Conservation (phyloP, 176 grass and related monocot species). For the Alloteropsis semialata region DNA sequence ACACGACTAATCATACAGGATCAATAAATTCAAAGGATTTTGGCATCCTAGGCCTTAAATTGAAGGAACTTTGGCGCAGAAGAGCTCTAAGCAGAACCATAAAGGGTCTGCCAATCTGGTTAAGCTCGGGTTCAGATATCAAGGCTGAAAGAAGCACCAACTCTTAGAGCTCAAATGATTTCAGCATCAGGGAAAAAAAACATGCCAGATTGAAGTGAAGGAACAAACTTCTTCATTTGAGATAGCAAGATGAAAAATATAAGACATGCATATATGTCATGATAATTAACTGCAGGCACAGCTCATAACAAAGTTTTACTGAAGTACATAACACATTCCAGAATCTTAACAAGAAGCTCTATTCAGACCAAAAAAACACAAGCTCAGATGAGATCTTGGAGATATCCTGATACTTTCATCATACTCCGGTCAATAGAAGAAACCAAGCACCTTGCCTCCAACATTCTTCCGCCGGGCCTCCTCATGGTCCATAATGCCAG, state of each 20-base stretch:
- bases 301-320: background rate
- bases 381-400: background rate
- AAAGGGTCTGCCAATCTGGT: background rate
- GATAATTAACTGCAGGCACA: background rate
- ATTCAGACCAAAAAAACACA: conserved; percentile 5
- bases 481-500: conserved; percentile 80
- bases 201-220: background rate
- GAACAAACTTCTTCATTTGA: background rate
- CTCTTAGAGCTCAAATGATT: background rate
- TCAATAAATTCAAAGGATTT: background rate
- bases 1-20: no score
- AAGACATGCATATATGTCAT: background rate
- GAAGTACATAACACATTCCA: background rate
- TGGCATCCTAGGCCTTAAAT: background rate
- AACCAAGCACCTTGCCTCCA: conserved; percentile 70
- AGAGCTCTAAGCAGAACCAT: background rate
- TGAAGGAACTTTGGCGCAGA: background rate
- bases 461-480: conserved; percentile 72
- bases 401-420: background rate
- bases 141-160: background rate
- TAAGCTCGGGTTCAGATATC: background rate
- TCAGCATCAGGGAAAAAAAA: background rate
- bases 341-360: conserved; percentile 2
- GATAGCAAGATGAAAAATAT: background rate
- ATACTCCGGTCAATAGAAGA: conserved; percentile 47